Evolutionary conservation across 148 eudicot species (phyloP).

Genomic region (Pouteria glomerata): DNA sequence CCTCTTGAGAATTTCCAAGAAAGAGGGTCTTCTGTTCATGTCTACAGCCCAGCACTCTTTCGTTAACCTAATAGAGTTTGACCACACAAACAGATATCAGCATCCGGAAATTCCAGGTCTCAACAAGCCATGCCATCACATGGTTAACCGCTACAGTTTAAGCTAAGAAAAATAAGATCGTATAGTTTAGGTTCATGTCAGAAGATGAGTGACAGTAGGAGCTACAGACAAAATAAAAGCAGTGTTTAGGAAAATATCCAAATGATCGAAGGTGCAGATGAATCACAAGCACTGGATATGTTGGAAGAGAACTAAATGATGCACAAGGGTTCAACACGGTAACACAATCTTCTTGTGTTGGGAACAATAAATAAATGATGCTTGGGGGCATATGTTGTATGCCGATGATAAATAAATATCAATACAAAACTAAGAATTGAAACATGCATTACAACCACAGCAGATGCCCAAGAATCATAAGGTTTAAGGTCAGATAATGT

Average conservation of each 20-base stretch:
- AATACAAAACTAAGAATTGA: not conserved
- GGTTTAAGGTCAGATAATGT: too few relatives aligned
- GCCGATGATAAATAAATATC: not conserved
- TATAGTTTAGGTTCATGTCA: not conserved
- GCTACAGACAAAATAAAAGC: not conserved
- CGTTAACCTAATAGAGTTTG: conserved; percentile 54
- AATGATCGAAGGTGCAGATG: too few relatives aligned
- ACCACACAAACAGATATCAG: conserved; percentile 6
- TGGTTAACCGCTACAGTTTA: too few relatives aligned
- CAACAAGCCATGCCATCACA: not conserved
- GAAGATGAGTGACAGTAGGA: not conserved
- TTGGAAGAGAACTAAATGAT: not conserved
- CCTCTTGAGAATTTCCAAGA: conserved; percentile 83
- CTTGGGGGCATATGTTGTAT: not conserved
- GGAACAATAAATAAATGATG: too few relatives aligned
- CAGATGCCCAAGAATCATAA: too few relatives aligned
- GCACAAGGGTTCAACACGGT: not conserved
- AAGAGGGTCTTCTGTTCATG: conserved; percentile 74
- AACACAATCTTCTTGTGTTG: not conserved
- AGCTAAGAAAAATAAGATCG: not conserved
- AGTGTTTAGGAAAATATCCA: not conserved
- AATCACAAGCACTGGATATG: not conserved
- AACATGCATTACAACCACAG: not conserved
- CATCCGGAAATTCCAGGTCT: not conserved
- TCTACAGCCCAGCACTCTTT: conserved; percentile 84